These are phyloP conservation scores for Gossypioides kirkii DNA, from an alignment of 345 rosid genomes.

Conservation along the genomic window DNA sequence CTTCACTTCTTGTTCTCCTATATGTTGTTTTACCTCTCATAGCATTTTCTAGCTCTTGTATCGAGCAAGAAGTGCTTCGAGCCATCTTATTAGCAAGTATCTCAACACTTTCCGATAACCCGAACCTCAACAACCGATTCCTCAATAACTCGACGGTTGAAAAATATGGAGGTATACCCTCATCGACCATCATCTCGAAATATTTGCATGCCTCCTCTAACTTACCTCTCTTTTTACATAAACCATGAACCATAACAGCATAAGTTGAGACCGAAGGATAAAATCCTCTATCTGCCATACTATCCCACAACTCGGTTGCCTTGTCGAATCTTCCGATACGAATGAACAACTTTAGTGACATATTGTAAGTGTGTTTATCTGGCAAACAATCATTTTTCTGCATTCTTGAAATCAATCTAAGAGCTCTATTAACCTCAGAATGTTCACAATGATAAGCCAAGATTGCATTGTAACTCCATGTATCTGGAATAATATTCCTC, in stretches of 20 bases:
- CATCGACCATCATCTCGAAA: constrained; percentile 93
- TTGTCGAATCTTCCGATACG: constrained; percentile 74
- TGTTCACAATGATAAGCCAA: constrained; percentile 77
- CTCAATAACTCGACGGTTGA: constrained; percentile 71
- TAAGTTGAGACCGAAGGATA: constrained; percentile 76
- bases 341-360: constrained; percentile 66
- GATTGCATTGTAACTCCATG: constrained; percentile 79
- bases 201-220: constrained; percentile 75
- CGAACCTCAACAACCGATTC: constrained; percentile 51
- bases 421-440: constrained; percentile 42
- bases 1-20: constrained; percentile 29
- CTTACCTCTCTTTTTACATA: constrained; percentile 70
- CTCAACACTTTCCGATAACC: constrained; percentile 54
- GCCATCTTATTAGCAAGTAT: constrained; percentile 75
- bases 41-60: constrained; percentile 55
- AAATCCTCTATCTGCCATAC: constrained; percentile 57
- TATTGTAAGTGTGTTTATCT: constrained; percentile 71
- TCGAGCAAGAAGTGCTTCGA: constrained; percentile 51
- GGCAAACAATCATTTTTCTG: constrained; percentile 45
- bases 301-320: constrained; percentile 66
- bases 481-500: constrained; percentile 50
- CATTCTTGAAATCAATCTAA: constrained; percentile 63
- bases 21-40: constrained; percentile 51
- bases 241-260: constrained; percentile 76
- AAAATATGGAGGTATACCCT: constrained; percentile 77